Percentiles rank a stretch among this genome's conserved stretches.
Conservation (phyloP, 2,329 filamentous ascomycete species). For the Macrophomina phaseolina region DNA sequence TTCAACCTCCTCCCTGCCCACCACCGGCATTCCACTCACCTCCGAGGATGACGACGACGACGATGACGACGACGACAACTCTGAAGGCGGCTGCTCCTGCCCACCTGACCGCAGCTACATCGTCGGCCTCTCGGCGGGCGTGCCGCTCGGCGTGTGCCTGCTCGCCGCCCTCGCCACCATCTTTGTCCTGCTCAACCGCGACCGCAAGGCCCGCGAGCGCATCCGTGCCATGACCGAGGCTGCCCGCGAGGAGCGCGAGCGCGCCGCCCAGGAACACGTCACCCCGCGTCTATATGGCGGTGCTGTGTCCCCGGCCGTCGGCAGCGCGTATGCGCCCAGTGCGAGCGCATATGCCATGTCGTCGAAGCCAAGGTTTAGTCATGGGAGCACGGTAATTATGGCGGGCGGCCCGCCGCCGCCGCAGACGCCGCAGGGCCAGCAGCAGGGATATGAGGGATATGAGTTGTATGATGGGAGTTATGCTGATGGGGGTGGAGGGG, state of each 20-base stretch:
- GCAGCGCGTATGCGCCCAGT: background rate
- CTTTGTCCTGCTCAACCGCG: constrained; percentile 17
- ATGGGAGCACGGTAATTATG: background rate
- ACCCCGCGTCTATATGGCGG: constrained; percentile 8
- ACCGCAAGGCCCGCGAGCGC: constrained; percentile 22
- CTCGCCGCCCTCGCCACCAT: constrained; percentile 18
- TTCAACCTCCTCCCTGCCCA: background rate
- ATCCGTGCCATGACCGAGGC: constrained; percentile 13
- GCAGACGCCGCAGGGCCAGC: constrained; percentile 2
- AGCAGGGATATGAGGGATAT: constrained; percentile 4
- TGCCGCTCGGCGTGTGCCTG: constrained; percentile 21
- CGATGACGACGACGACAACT: background rate
- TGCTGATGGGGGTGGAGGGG: background rate
- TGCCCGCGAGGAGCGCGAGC: constrained; percentile 20
- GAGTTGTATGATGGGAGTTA: background rate
- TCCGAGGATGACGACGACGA: background rate
- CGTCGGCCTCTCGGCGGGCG: constrained; percentile 19
- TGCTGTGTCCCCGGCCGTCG: background rate
- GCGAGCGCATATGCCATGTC: background rate
- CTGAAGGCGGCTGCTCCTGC: background rate
- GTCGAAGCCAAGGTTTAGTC: background rate
- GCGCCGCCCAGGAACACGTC: constrained; percentile 18
- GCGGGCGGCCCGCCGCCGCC: background rate
- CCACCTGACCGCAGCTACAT: constrained; percentile 14
- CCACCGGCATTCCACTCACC: constrained; percentile 1